Evolutionary conservation across 1,284 basidiomycete genomes (phyloP), one percentile per base, ranked within the genome.

Genomic region (Irpex sp.): DNA sequence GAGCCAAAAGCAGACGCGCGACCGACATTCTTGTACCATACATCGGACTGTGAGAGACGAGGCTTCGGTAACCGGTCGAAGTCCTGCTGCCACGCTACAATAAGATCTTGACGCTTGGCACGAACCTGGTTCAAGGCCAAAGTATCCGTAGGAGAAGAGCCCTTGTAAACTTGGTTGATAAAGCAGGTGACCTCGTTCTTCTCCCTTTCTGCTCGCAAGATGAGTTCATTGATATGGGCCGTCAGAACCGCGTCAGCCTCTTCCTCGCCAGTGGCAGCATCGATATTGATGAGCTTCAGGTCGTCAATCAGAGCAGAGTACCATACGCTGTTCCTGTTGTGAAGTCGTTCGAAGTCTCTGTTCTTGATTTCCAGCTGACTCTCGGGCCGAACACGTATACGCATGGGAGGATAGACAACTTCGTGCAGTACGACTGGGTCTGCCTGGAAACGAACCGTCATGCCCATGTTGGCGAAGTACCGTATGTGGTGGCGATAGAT

Each of bases 41-140:
- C 70, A 34, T 55, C 13, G 13, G 54, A 56, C 47, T 81, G 80
- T 13, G 67, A 79, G 64, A 70, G 62, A 48, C 85, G 83, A 2
- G 85, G 85, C 70, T 88, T 91, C 2, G 89, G 91, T 63, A 87
- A 78, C 61, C 83, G 83, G 70, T 93, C 89, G 71, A 96, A 94
- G 71, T 94, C 91, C 63, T 86, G 84, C 73, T 97, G 96, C 94
- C 96, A 98, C 51, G 92, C 92, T n/a, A 98, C 94, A 59, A 97
- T 95, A 75, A 92, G 93, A 72, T 97, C 94, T 77, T 98, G 96
- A 51, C 96, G 83, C 63, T 89, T 88, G 3, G 93, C 88, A 57
- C 96, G 87, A 5, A 97, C 93, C 64, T 88, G 86, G 69, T 97
- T 98, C 64, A 98, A 82, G 56, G 90, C 92, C 48, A 98, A 83